Percentiles rank a stretch among this genome's conserved stretches.
phyloP scores from a whole-genome alignment of 805 yeast genomes.

The Wickerhamiella cacticola region DNA sequence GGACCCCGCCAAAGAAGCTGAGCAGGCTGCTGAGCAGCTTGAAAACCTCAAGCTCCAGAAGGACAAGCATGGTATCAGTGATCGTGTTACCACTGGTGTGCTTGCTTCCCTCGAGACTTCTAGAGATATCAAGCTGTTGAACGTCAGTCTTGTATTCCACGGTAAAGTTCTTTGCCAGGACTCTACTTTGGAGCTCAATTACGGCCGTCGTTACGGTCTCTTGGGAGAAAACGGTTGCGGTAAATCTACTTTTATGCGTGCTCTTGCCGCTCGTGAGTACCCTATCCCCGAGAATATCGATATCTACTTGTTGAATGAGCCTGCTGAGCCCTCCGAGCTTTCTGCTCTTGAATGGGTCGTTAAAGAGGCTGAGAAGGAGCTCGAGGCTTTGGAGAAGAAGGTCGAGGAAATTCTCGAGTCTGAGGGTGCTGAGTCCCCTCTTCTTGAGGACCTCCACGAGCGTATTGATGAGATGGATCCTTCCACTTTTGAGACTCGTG shows the following conservation, averaged over 20 bases:
- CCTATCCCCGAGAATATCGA: conserved; percentile 91
- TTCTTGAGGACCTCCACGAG: conserved; percentile 82
- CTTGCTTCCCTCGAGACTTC: conserved; percentile 79
- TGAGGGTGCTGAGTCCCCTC: conserved; percentile 87
- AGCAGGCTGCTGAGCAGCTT: conserved; percentile 44
- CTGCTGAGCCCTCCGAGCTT: conserved; percentile 86
- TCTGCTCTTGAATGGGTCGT: conserved; percentile 95
- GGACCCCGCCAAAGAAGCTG: conserved; percentile 41
- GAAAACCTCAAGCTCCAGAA: conserved; percentile 82
- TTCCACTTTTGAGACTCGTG: conserved; percentile 88
- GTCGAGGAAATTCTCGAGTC: conserved; percentile 81
- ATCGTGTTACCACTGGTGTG: conserved; percentile 97
- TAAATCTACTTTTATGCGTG: conserved; percentile 86
- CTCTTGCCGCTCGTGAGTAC: conserved; percentile 90
- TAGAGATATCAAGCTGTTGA: conserved; percentile 83
- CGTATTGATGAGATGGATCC: conserved; percentile 95
- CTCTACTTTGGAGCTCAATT: conserved; percentile 82
- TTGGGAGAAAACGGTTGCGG: conserved; percentile 99
- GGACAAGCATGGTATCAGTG: conserved; percentile 88
- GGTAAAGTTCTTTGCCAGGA: conserved; percentile 95
- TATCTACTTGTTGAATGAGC: conserved; percentile 88
- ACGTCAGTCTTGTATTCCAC: conserved; percentile 87
- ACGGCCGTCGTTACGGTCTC: conserved; percentile 94
- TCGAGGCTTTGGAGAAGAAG: conserved; percentile 78
- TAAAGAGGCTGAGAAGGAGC: conserved; percentile 86